Evolutionary conservation across 805 yeast species (phyloP), one percentile per base, ranked within the genome.

Genomic region (Debaryomyces hansenii): DNA sequence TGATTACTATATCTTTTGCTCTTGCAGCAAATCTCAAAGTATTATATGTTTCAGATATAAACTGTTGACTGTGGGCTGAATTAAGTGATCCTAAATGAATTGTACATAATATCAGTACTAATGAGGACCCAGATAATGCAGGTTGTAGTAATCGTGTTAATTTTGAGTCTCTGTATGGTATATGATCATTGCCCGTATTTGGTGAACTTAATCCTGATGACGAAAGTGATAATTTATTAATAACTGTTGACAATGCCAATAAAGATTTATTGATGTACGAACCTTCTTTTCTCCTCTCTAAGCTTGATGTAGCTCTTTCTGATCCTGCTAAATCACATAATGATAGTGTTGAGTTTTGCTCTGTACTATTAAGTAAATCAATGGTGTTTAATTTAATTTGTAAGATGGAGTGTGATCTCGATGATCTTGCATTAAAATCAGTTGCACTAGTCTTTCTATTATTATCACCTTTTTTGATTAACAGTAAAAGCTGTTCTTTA

Each of bases 261-360:
- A 92, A 75, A 0, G 97, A 91, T 62, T 90, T 90, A 70, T 92
- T 92, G 62, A 92, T 92, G 60, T 76, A 94, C 0, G 97, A 80
- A 18, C 98, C 99, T 69, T 92, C 99, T 64, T 90, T 89, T 45
- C 97, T 73, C 56, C 98, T 77, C 59, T 89, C 97, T 1, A 73
- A 66, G 56, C 85, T 84, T 9, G 80, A 68, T 0, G 87, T 74
- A 0, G 95, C 96, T 43, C 87, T 78, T 66, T 92, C 99, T n/a
- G 96, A 87, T 24, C 99, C 99, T 0, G 99, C 99, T 58, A 92
- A 77, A 67, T 92, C 99, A 70, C 98, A 92, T 46, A 92, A 74
- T 29, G 92, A 88, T 28, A 92, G 78, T 0, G 90, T 83, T 31
- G 90, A 78, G 33, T 72, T 65, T 12, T 66, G 68, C 44, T 72